Conservation (phyloP, 306 rosid genomes). For the Trifolium dubium region DNA sequence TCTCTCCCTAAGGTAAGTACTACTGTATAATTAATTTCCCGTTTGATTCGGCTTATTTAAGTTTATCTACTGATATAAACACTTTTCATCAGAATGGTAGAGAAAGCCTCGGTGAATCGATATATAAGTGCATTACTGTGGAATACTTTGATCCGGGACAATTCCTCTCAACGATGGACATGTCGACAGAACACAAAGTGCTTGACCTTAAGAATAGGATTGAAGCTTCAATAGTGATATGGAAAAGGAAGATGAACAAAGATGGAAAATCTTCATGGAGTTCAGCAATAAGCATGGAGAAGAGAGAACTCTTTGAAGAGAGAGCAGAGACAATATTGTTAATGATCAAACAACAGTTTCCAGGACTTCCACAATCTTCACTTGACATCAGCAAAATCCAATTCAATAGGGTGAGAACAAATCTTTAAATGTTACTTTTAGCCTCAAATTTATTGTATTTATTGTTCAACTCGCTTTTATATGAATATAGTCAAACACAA, state of each 20-base stretch:
- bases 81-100: constrained; percentile 68
- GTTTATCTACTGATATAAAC: not conserved
- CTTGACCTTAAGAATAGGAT: constrained; percentile 82
- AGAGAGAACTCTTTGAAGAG: constrained; percentile 89
- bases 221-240: constrained; percentile 90
- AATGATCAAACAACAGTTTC: constrained; percentile 75
- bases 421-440: not conserved
- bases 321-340: constrained; percentile 83
- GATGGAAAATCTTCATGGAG: constrained; percentile 84
- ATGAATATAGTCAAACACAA: too few species aligned
- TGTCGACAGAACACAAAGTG: constrained; percentile 82
- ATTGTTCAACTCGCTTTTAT: not conserved
- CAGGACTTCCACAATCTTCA: constrained; percentile 91
- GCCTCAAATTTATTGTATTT: not conserved
- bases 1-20: constrained; percentile 83
- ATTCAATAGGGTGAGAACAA: constrained; percentile 65
- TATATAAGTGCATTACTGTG: constrained; percentile 71
- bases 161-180: constrained; percentile 66
- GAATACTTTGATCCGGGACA: constrained; percentile 75
- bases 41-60: not conserved
- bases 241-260: constrained; percentile 93
- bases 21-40: not conserved
- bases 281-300: constrained; percentile 84
- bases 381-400: constrained; percentile 94
- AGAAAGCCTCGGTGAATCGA: constrained; percentile 78